Conservation (phyloP, 139 green algal genomes). For the Tetradesmus lagerheimii region DNA sequence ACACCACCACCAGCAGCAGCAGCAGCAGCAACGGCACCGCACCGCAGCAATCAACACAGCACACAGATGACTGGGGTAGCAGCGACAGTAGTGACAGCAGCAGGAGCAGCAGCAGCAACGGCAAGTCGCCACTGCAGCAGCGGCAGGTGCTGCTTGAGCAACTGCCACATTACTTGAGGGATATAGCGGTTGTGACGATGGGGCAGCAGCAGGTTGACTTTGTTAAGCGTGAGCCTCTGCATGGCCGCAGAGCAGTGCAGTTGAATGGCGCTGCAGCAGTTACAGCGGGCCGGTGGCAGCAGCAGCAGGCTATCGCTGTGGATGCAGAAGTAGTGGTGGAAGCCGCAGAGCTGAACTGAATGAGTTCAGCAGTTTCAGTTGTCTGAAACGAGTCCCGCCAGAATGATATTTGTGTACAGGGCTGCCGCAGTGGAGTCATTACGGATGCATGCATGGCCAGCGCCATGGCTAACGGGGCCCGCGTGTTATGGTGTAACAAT, state of each 20-base stretch:
- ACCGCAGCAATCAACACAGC: not conserved
- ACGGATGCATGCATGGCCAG: no score
- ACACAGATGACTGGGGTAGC: not conserved
- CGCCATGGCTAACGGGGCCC: no score
- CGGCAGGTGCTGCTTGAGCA: not conserved
- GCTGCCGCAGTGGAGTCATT: no score
- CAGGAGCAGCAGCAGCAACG: not conserved
- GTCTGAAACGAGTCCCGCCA: no score
- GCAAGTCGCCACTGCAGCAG: not conserved
- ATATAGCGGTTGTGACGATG: slow-evolving; percentile 23
- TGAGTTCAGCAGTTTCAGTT: no score
- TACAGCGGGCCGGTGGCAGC: not conserved
- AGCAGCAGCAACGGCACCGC: not conserved
- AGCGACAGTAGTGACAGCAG: not conserved
- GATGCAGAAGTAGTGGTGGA: not conserved
- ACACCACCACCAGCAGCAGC: not conserved
- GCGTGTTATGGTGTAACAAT: no score
- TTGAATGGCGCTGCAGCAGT: not conserved
- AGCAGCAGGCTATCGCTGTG: not conserved
- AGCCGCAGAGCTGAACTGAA: not conserved
- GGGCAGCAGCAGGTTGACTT: slow-evolving; percentile 21
- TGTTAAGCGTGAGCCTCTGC: not conserved
- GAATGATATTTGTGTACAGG: no score
- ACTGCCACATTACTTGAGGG: slow-evolving; percentile 35
- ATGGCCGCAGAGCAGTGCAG: not conserved